A percentile compares a stretch with the other conserved stretches of the same genome.
These are phyloP conservation scores for Parasarocladium wereldwijsianum DNA, from an alignment of 2,329 filamentous ascomycete genomes.

Conservation along the genomic window DNA sequence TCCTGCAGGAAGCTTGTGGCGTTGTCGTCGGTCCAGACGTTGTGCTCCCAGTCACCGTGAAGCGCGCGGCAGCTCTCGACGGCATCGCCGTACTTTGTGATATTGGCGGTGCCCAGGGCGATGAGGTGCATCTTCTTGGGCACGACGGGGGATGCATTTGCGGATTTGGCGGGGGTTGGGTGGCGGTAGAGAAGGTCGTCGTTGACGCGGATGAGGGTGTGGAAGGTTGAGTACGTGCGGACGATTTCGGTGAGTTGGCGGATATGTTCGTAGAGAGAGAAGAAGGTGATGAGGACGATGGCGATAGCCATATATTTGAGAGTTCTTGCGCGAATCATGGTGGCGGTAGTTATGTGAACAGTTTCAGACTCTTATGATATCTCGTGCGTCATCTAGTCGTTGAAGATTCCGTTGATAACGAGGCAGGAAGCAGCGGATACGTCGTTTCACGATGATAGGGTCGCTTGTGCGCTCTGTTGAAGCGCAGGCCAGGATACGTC, in stretches of 20 bases:
- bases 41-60: slow-evolving; percentile 10
- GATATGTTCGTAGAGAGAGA: slow-evolving; percentile 5
- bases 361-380: too few relatives aligned
- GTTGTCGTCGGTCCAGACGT: slow-evolving; percentile 11
- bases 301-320: slow-evolving; percentile 1
- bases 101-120: slow-evolving; percentile 24
- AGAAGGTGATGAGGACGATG: slow-evolving; percentile 1
- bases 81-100: slow-evolving; percentile 15
- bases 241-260: slow-evolving; percentile 4
- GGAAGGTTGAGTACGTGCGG: slow-evolving; percentile 6
- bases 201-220: slow-evolving; percentile 3
- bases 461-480: too few relatives aligned
- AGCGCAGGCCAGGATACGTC: too few relatives aligned
- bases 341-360: too few relatives aligned
- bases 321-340: slow-evolving; percentile 1
- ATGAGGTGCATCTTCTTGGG: slow-evolving; percentile 16
- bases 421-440: too few relatives aligned
- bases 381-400: too few relatives aligned
- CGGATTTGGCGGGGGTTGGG: slow-evolving; percentile 1
- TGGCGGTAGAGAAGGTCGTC: slow-evolving; percentile 5
- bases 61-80: slow-evolving; percentile 9
- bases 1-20: slow-evolving; percentile 10
- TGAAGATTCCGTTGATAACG: too few relatives aligned
- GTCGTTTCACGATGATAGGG: too few relatives aligned
- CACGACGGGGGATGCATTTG: background rate